A percentile compares a stretch with the other conserved stretches of the same genome.
These are phyloP conservation scores for Boletales sp. DNA, from an alignment of 768 basidiomycete genomes.

Conservation along the genomic window DNA sequence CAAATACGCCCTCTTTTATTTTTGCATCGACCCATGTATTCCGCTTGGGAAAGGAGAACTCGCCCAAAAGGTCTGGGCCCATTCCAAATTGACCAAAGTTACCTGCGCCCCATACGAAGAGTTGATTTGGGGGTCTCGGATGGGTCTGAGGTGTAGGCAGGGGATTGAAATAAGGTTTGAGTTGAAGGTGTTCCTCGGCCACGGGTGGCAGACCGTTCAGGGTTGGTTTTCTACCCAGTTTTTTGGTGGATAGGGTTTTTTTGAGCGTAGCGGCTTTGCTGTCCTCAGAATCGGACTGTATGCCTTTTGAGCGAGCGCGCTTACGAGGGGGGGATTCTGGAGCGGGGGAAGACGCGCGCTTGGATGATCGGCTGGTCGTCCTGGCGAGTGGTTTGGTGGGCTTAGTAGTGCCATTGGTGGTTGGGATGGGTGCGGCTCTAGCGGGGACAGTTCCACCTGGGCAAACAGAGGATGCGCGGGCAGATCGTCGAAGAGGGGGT, in stretches of 20 bases:
- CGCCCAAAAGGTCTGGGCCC: conserved; percentile 69
- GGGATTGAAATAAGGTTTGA: conserved; percentile 60
- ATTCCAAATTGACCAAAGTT: conserved; percentile 96
- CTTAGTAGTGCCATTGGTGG: conserved; percentile 27
- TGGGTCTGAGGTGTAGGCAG: conserved; percentile 58
- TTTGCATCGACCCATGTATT: conserved; percentile 76
- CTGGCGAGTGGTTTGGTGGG: conserved; percentile 26
- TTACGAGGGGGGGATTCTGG: conserved; percentile 46
- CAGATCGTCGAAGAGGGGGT: conserved; percentile 47
- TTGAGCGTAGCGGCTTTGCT: conserved; percentile 25
- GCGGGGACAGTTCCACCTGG: conserved; percentile 27
- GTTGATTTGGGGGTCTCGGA: conserved; percentile 59
- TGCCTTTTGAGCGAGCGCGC: conserved; percentile 38
- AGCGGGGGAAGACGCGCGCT: conserved; percentile 49
- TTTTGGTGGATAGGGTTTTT: conserved; percentile 23
- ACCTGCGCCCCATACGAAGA: conserved; percentile 89
- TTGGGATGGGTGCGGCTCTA: conserved; percentile 29
- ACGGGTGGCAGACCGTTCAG: conserved; percentile 28
- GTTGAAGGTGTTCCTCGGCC: conserved; percentile 36
- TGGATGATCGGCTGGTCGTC: conserved; percentile 29
- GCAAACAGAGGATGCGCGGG: conserved; percentile 48
- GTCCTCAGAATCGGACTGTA: conserved; percentile 44
- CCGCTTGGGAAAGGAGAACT: conserved; percentile 72
- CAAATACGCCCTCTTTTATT: conserved; percentile 69
- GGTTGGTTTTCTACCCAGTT: conserved; percentile 28